Evolutionary conservation across 352 stramenopile genomes (phyloP), one percentile per base, ranked within the genome.

Genomic region (Pythium scleroteichum): DNA sequence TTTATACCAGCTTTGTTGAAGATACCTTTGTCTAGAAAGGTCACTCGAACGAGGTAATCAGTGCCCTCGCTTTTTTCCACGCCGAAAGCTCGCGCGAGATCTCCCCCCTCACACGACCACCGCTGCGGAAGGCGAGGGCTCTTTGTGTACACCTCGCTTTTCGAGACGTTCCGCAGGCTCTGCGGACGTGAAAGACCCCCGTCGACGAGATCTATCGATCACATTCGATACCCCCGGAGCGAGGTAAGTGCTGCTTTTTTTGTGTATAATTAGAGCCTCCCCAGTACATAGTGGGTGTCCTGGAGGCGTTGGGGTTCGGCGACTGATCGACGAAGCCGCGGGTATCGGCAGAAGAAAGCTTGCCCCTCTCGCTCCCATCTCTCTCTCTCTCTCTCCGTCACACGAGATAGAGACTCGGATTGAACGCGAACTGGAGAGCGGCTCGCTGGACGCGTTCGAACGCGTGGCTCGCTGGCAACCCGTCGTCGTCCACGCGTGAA

Each of bases 301-400:
- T 2, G 23, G 5, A n/a, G 6, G 50, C 38, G 13, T 59, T 42
- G 53, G 41, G 23, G 41, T 66, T 66, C 59, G 29, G 51, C 59
- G 53, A 68, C 53, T 68, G 61, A 68, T 68, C 61, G 46, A 53
- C 53, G 61, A 68, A 68, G 38, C 51, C 39, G 51, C 61, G 58
- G 40, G 53, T 58, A 50, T 68, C 47, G 46, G 40, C 53, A 62
- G 53, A 68, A 63, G 48, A 62, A 54, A 54, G 46, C 29, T 5
- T 10, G 29, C 33, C 26, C 10, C 20, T 23, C 40, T 17, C 35
- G 22, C 33, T 42, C 35, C 51, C 2, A 7, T 23, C 40, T 13
- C n/a, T 26, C 13, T 54, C 45, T 13, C 26, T 19, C 23, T 1
- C 20, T 20, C 51, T 32, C 16, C 38, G 7, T 49, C 26, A 40